Percentiles rank a stretch among this genome's conserved stretches.
phyloP scores from a whole-genome alignment of 2,329 filamentous ascomycete genomes.

The Aspergillus spinulosporus region DNA sequence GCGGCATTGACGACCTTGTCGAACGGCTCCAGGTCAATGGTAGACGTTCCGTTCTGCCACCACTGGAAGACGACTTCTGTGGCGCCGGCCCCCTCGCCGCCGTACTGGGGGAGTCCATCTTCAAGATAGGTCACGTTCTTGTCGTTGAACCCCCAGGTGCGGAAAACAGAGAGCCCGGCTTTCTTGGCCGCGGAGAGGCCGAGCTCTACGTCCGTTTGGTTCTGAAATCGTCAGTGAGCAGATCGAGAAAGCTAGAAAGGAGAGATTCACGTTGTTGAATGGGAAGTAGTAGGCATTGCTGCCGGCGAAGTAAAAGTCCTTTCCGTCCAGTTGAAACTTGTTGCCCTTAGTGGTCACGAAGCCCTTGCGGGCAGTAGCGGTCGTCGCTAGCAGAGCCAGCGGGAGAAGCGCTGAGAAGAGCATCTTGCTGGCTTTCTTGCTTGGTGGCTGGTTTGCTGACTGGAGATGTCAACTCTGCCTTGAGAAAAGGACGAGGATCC shows the following conservation, averaged over 20 bases:
- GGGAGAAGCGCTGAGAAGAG: background rate
- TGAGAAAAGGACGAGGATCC: no score
- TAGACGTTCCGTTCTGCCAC: conserved; percentile 18
- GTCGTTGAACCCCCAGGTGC: conserved; percentile 23
- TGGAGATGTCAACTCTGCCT: no score
- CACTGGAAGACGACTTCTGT: conserved; percentile 19
- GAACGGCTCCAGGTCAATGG: conserved; percentile 17
- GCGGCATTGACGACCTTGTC: conserved; percentile 21
- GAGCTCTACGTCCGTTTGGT: conserved; percentile 20
- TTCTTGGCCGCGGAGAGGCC: conserved; percentile 16
- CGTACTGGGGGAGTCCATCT: conserved; percentile 17
- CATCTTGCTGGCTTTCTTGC: background rate
- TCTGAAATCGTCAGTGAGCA: conserved; percentile 4
- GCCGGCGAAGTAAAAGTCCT: conserved; percentile 19
- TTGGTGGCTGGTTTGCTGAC: no score
- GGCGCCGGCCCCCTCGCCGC: conserved; percentile 15
- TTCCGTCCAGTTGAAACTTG: conserved; percentile 19
- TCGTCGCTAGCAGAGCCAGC: conserved; percentile 1
- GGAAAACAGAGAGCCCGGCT: conserved; percentile 18
- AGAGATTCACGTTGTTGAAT: conserved; percentile 15
- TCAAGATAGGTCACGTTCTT: conserved; percentile 11
- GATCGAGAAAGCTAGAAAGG: background rate
- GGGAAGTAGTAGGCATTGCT: conserved; percentile 21
- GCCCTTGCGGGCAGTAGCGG: background rate
- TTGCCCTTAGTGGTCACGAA: conserved; percentile 17